phyloP scores from a whole-genome alignment of 768 basidiomycete genomes.

The Serendipita vermifera region DNA sequence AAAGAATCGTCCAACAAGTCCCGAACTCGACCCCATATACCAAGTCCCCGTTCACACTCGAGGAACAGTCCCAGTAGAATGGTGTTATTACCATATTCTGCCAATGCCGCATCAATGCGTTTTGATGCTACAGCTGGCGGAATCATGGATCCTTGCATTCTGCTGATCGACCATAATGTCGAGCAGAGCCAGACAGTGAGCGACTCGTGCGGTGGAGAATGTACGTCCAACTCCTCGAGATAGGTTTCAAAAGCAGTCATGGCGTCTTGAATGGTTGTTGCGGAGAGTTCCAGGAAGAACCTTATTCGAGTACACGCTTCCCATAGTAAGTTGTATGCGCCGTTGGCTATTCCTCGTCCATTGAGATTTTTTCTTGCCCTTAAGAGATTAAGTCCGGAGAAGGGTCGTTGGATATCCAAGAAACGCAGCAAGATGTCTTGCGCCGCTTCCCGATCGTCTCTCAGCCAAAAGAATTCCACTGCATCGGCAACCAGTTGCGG shows the following conservation, averaged over 20 bases:
- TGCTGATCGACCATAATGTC: slow-evolving; percentile 48
- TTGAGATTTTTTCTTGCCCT: background rate
- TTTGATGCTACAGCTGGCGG: slow-evolving; percentile 47
- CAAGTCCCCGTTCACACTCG: slow-evolving; percentile 63
- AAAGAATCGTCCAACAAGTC: slow-evolving; percentile 36
- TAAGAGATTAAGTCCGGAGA: slow-evolving; percentile 49
- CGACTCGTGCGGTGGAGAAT: slow-evolving; percentile 34
- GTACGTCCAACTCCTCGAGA: slow-evolving; percentile 12
- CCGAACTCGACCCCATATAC: slow-evolving; percentile 63
- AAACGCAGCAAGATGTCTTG: slow-evolving; percentile 42
- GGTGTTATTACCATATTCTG: slow-evolving; percentile 54
- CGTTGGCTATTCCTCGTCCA: too few relatives aligned
- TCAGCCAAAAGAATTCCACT: slow-evolving; percentile 75
- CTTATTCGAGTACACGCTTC: background rate
- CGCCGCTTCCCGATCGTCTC: slow-evolving; percentile 36
- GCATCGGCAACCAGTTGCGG: slow-evolving; percentile 65
- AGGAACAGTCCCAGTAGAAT: slow-evolving; percentile 59
- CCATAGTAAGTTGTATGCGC: background rate
- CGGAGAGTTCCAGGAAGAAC: slow-evolving; percentile 21
- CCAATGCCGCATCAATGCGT: slow-evolving; percentile 40
- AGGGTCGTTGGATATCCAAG: slow-evolving; percentile 34
- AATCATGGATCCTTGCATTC: slow-evolving; percentile 41
- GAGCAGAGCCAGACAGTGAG: slow-evolving; percentile 41
- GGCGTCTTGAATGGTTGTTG: slow-evolving; percentile 27
- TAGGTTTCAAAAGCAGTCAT: slow-evolving; percentile 28